Base-by-base conservation (phyloP, 768 basidiomycete genomes). In the Amanita fuliginea region DNA sequence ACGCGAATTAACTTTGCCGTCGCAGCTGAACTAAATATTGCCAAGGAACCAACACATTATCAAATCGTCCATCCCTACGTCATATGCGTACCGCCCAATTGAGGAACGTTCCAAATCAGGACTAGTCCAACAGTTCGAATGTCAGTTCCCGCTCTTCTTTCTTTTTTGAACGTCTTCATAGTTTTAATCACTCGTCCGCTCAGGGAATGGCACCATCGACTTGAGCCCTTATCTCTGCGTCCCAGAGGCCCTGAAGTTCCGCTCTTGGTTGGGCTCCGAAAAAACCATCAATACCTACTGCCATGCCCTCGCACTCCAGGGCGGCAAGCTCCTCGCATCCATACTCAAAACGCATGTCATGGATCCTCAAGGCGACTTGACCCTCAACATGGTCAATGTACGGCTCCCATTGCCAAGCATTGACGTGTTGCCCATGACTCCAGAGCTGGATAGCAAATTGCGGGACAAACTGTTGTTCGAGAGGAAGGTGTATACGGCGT, bases 191-290 rank as follows among this genome's bases (percentile, higher is more conserved):
- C 41, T 3, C 26, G 24, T 7, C n/a, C 16, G 7, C 24, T 2
- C 54, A 86, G 81, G 80, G 81, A 80, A 74, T 10, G 81, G 80
- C 32, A 82, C 84, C 0, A 69, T 74, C 7, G 81, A 87, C 54
- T 68, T 66, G 39, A 60, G 72, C 9, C 70, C 79, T 0, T 73
- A 66, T 49, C 62, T 86, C 16, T 78, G 76, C 33, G 68, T 86
- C 11, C 57, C 57, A 0, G 68, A 49, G 77, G 89, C 88, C 0
- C 60, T 90, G 4, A 74, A 80, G 26, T 92, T 92, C 65, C 77
- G 90, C 24, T 58, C 73, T 51, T 76, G 75, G 67, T 62, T 90
- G 2, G 89, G 90, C 1, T 88, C 90, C 5, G 89, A 93, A 61
- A 62, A 73, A 21, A 72, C 69, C 40, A 92, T 93, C 51, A 77